Conservation (phyloP, 306 rosid species). For the Delonix regia region DNA sequence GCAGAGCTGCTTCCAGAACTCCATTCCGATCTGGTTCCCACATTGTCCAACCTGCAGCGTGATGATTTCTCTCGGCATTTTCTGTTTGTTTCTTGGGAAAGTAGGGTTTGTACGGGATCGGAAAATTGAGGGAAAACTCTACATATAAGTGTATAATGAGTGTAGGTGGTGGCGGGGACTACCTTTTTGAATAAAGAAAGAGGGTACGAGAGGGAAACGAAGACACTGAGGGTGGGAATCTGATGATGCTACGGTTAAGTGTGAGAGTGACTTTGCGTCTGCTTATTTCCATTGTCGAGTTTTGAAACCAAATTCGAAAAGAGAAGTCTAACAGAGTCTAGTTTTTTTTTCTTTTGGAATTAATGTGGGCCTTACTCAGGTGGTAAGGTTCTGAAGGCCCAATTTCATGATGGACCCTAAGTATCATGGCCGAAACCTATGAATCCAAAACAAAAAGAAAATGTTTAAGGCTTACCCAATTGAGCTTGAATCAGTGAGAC, state of each 20-base stretch:
- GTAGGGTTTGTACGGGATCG: constrained; percentile 55
- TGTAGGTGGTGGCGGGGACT: constrained; percentile 36
- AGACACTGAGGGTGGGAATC: background rate
- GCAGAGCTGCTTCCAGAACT: constrained; percentile 99
- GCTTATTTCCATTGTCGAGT: background rate
- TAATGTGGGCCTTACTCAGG: background rate
- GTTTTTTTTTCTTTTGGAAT: background rate
- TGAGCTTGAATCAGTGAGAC: no score
- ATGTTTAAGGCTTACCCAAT: no score
- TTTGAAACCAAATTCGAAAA: no score
- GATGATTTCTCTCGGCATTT: constrained; percentile 94
- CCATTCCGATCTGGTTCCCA: constrained; percentile 99
- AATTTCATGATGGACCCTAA: no score
- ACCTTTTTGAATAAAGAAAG: constrained; percentile 35
- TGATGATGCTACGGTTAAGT: background rate
- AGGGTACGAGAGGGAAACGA: constrained; percentile 11
- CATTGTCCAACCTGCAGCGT: constrained; percentile 98
- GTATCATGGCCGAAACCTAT: no score
- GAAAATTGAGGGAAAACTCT: background rate
- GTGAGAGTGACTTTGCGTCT: background rate
- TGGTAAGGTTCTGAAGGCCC: no score
- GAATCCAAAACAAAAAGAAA: no score
- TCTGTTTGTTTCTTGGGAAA: constrained; percentile 30
- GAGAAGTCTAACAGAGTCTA: no score
- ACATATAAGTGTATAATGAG: no score